A percentile compares a stretch with the other conserved stretches of the same genome.
Conservation (phyloP, 768 basidiomycete species). For the Boletellus sp. region DNA sequence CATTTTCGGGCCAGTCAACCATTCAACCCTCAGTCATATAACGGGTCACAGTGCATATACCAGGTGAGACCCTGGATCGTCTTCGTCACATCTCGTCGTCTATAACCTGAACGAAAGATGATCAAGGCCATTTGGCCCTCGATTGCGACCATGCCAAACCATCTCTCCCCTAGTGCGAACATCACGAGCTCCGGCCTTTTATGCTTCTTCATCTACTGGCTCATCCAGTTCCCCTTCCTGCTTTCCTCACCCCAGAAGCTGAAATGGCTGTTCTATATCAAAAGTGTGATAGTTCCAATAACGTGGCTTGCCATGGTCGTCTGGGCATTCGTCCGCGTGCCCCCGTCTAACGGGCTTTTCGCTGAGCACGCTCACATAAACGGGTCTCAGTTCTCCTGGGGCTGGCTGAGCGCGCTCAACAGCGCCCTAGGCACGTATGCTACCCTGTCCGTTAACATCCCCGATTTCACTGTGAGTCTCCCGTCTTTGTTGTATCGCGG, state of each 20-base stretch:
- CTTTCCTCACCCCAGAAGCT: slow-evolving; percentile 75
- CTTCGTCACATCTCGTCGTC: not conserved
- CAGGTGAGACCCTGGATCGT: slow-evolving; percentile 36
- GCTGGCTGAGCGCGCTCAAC: slow-evolving; percentile 75
- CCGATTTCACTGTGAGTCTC: slow-evolving; percentile 65
- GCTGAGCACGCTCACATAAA: slow-evolving; percentile 46
- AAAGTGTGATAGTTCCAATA: slow-evolving; percentile 59
- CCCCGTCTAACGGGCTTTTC: slow-evolving; percentile 58
- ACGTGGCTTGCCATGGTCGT: slow-evolving; percentile 70
- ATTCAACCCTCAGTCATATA: slow-evolving; percentile 39
- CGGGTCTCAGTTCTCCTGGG: slow-evolving; percentile 63
- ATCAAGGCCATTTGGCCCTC: slow-evolving; percentile 84
- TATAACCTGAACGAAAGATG: slow-evolving; percentile 39
- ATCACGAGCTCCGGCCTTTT: slow-evolving; percentile 70
- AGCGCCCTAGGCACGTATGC: slow-evolving; percentile 73
- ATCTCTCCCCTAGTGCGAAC: slow-evolving; percentile 49
- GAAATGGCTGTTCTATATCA: slow-evolving; percentile 72
- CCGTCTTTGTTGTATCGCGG: not conserved
- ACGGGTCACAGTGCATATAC: slow-evolving; percentile 69
- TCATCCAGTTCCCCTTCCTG: slow-evolving; percentile 73
- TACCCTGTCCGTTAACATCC: slow-evolving; percentile 74
- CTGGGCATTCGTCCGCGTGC: slow-evolving; percentile 71
- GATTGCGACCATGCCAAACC: slow-evolving; percentile 59
- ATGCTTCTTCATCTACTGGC: slow-evolving; percentile 76
- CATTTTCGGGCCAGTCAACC: not conserved